Base-by-base conservation (phyloP, 495 filamentous ascomycete species). In the Staphylotrichum tortipilum region DNA sequence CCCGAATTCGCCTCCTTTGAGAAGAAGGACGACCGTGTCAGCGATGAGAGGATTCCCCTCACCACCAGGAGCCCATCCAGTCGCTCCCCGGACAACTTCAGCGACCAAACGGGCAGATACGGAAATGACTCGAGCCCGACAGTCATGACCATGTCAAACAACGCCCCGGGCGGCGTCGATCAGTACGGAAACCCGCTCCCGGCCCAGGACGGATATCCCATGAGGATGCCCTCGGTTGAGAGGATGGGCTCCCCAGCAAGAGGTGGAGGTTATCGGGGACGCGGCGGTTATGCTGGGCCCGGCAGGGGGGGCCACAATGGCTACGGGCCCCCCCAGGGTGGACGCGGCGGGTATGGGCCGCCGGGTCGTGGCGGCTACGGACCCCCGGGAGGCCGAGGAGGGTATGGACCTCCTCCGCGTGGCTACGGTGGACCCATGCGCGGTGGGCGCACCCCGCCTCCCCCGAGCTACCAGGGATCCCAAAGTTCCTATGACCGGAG, bases 31-130 rank as follows among this genome's bases (percentile, higher is more conserved):
- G 76, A 78, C 10, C 75, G 68, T 30, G 70, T 69, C 34, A 83
- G 79, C 50, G 92, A 96, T 41, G 92, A 96, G 62, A 76, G 81
- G 26, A 81, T 85, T n/a, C 89, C 89, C 0, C 67, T 97, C 22
- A 95, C 91, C 29, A 72, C 80, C 0, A 68, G 75, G 49, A 83
- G 79, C 44, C 68, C 72, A 7, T 68, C 74, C n/a, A 67, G 73
- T n/a, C 65, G 68, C 22, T 75, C 74, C 1, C 69, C 68, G 7
- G 70, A 61, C 40, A 64, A 63, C 36, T 54, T 56, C 4, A 60
- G 55, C n/a, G 69, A 70, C 48, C 30, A 26, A 7, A 26, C 39
- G 17, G 68, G 62, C 28, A 63, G 65, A 28, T 49, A 52, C 1
- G 55, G 62, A 11, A 61, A 61, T 15, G 68, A 68, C 47, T 65